These are phyloP conservation scores for Boletus tomentosulus DNA, from an alignment of 768 basidiomycete genomes.

Conservation along the genomic window DNA sequence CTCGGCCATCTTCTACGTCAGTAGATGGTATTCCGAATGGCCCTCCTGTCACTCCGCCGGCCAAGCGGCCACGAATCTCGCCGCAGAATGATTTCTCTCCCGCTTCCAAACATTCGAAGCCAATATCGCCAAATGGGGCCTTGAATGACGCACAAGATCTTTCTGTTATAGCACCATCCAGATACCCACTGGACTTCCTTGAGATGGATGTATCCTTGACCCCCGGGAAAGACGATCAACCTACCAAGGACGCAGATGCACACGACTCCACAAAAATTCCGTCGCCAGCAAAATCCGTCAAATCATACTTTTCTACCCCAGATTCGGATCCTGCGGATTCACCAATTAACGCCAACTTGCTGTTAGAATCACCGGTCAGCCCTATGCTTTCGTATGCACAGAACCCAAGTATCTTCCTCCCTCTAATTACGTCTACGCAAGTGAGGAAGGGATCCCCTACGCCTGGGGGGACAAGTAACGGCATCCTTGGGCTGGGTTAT, in stretches of 20 bases:
- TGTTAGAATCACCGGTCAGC: slow-evolving; percentile 33
- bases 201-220: background rate
- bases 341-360: slow-evolving; percentile 21
- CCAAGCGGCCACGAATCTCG: slow-evolving; percentile 18
- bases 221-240: slow-evolving; percentile 2
- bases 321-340: slow-evolving; percentile 32
- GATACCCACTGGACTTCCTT: background rate
- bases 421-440: slow-evolving; percentile 37
- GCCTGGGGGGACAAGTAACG: slow-evolving; percentile 19
- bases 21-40: slow-evolving; percentile 20
- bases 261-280: slow-evolving; percentile 14
- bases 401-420: slow-evolving; percentile 34
- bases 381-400: slow-evolving; percentile 35
- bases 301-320: slow-evolving; percentile 36
- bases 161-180: background rate
- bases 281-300: slow-evolving; percentile 31
- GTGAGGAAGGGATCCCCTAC: slow-evolving; percentile 12
- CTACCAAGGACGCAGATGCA: background rate
- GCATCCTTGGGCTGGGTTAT: slow-evolving; percentile 39
- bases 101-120: background rate
- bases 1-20: slow-evolving; percentile 23
- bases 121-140: slow-evolving; percentile 9
- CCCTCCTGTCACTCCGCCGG: slow-evolving; percentile 20
- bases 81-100: slow-evolving; percentile 2
- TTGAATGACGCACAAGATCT: slow-evolving; percentile 2